Evolutionary conservation across 805 yeast genomes (phyloP).

Genomic region (Barnettozyma wickerhamii): DNA sequence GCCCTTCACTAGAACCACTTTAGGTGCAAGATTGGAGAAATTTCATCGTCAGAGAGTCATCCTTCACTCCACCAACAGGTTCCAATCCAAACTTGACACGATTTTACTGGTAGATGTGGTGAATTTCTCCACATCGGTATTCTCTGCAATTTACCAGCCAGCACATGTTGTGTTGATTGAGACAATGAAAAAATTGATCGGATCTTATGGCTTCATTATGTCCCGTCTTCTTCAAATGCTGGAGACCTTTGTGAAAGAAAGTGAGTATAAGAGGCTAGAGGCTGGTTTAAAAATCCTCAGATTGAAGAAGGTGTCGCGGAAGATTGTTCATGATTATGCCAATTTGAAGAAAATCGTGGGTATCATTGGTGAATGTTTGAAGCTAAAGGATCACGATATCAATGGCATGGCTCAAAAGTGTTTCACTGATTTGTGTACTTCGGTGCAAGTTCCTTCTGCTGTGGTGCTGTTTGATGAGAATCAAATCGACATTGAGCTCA

Average conservation of each 20-base stretch:
- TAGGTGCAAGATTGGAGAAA: conserved; percentile 70
- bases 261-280: conserved; percentile 53
- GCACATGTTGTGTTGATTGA: conserved; percentile 68
- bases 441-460: conserved; percentile 45
- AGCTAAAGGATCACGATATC: conserved; percentile 52
- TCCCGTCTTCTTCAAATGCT: conserved; percentile 45
- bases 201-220: conserved; percentile 55
- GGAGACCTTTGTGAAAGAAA: conserved; percentile 41
- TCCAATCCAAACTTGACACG: conserved; percentile 63
- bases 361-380: conserved; percentile 50
- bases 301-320: conserved; percentile 52
- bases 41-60: conserved; percentile 73
- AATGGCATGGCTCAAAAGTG: conserved; percentile 50
- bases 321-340: conserved; percentile 53
- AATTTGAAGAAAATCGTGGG: conserved; percentile 44
- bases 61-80: conserved; percentile 67
- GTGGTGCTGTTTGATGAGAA: conserved; percentile 49
- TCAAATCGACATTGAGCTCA: conserved; percentile 36
- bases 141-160: conserved; percentile 59
- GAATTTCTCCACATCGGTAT: conserved; percentile 60
- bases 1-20: conserved; percentile 70
- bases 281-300: conserved; percentile 59
- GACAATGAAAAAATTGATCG: conserved; percentile 65
- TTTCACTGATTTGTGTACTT: conserved; percentile 36
- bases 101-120: conserved; percentile 62